Conservation (phyloP, 257 asterid species). For the Coffea eugenioides region DNA sequence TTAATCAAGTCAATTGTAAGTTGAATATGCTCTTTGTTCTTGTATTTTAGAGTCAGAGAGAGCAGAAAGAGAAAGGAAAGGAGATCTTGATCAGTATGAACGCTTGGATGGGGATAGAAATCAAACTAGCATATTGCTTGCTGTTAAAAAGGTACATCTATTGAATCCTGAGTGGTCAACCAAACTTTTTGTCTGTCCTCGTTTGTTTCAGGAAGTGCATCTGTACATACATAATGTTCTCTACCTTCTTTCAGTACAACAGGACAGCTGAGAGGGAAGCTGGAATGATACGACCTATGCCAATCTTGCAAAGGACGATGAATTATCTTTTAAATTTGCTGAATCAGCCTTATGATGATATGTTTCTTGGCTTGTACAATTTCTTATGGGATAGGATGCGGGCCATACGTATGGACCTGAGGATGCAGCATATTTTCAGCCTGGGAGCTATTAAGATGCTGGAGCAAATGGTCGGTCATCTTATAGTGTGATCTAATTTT, state of each 20-base stretch:
- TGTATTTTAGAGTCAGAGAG: conserved; percentile 75
- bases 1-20: neutral
- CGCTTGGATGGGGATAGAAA: conserved; percentile 96
- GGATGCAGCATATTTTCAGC: conserved; percentile 98
- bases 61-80: conserved; percentile 92
- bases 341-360: conserved; percentile 70
- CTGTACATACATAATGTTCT: neutral
- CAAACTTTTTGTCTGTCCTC: neutral
- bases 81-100: conserved; percentile 96
- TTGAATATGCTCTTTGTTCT: conserved; percentile 16
- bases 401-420: conserved; percentile 96
- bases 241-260: conserved; percentile 59
- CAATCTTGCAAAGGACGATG: conserved; percentile 80
- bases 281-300: conserved; percentile 86
- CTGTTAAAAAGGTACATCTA: conserved; percentile 77
- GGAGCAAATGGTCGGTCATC: conserved; percentile 86
- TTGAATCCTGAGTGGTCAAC: neutral
- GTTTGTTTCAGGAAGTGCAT: neutral
- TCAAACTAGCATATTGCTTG: conserved; percentile 64
- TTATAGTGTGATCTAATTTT: neutral
- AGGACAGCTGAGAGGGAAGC: conserved; percentile 99
- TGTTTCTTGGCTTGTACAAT: conserved; percentile 85
- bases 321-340: conserved; percentile 80
- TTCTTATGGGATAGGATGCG: conserved; percentile 99
- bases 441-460: conserved; percentile 78